Evolutionary conservation across 2,329 filamentous ascomycete genomes (phyloP), one percentile per base, ranked within the genome.

Genomic region (Colletotrichum incanum): DNA sequence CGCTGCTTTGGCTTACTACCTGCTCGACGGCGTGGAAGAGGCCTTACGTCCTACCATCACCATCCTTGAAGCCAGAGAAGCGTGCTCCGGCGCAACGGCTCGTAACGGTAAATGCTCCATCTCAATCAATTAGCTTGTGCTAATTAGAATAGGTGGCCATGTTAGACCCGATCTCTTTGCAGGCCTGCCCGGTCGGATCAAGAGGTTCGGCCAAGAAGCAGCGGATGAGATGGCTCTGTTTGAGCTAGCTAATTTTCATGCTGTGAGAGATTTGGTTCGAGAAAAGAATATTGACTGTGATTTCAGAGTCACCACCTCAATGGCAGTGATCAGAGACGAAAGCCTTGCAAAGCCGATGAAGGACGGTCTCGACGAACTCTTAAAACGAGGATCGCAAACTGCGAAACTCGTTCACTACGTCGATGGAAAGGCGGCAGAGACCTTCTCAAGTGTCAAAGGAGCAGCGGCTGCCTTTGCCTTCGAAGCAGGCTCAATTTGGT

Each of bases 401-500:
- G 69, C 69, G 3, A 67, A 64, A 55, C 69, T 56, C 11, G 65
- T 73, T n/a, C 72, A 70, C 12, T 41, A 37, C 5, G 37, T 72
- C 6, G 74, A 75, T 0, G 61, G 73, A 1, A 73, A 76, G 11
- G 67, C 76, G 11, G 80, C 80, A 12, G 76, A 80, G 64, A 66
- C 80, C 75, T 75, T 80, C 58, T 82, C 81, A 0, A 79, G 81
- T 0, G 81, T 84, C 16, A 83, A 82, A 64, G 80, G 77, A 12
- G 81, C 82, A 0, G 70, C 74, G 26, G 79, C 78, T 2, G 81
- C 79, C 47, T 81, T 83, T 39, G 74, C 76, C 1, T 81, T 73
- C 26, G 45, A 73, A n/a, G 64, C 72, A 2, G 72, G 70, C n/a
- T 82, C 85, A 60, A 75, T 87, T 47, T 88, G 86, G 86, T 72